Percentiles rank a stretch among this genome's conserved stretches.
phyloP scores from a whole-genome alignment of 768 basidiomycete species.

The Tulasnella sp. region DNA sequence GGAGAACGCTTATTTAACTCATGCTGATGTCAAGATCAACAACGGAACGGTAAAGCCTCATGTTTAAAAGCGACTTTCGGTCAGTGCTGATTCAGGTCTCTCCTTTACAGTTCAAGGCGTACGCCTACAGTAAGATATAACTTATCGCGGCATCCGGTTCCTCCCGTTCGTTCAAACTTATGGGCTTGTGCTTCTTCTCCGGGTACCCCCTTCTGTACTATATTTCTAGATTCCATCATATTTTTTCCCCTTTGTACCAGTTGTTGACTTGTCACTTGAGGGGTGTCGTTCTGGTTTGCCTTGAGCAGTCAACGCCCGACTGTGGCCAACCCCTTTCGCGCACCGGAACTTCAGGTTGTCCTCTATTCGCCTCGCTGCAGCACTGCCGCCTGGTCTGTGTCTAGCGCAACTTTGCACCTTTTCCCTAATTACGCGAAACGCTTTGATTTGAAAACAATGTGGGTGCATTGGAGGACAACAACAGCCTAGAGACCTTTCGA shows the following conservation, averaged over 20 bases:
- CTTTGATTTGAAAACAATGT: too few species aligned
- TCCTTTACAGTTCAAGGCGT: not conserved
- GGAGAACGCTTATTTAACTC: constrained; percentile 31
- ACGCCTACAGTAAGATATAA: constrained; percentile 1
- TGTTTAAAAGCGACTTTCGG: not conserved
- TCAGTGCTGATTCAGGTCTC: not conserved
- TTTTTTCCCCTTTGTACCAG: too few species aligned
- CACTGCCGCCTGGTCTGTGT: too few species aligned
- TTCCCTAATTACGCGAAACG: too few species aligned
- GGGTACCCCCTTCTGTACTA: not conserved
- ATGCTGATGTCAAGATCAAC: constrained; percentile 31
- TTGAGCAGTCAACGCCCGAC: too few species aligned
- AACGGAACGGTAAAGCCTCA: constrained; percentile 14
- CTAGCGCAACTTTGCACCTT: too few species aligned
- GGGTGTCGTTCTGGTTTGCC: too few species aligned
- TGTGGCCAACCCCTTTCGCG: too few species aligned
- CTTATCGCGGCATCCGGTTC: not conserved
- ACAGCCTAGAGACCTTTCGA: not conserved
- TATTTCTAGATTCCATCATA: too few species aligned
- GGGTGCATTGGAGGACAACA: not conserved
- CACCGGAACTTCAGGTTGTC: too few species aligned
- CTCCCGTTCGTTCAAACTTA: not conserved
- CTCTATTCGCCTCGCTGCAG: too few species aligned
- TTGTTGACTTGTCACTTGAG: too few species aligned
- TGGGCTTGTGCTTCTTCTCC: not conserved